Evolutionary conservation across 2,329 filamentous ascomycete genomes (phyloP).

Genomic region (Scedosporium boydii): DNA sequence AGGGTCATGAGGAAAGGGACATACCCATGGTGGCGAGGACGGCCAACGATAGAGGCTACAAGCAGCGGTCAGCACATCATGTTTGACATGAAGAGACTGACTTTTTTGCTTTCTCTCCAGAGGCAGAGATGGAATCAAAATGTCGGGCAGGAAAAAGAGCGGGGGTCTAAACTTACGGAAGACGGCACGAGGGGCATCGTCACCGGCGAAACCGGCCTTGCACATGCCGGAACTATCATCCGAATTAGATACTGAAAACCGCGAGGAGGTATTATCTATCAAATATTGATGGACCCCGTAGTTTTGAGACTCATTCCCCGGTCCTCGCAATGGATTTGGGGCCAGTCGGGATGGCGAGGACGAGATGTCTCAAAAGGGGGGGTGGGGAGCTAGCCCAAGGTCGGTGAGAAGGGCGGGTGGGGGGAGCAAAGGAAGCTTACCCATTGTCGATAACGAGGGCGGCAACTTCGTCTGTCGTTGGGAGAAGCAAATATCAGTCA

Average conservation of each 20-base stretch:
- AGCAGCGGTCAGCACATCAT: slow-evolving; percentile 23
- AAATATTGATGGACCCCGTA: neutral
- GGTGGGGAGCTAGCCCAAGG: slow-evolving; percentile 12
- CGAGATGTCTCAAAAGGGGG: slow-evolving; percentile 8
- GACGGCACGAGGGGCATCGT: slow-evolving; percentile 98
- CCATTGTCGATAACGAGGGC: slow-evolving; percentile 99
- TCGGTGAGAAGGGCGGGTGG: slow-evolving; percentile 27
- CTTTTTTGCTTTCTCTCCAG: neutral
- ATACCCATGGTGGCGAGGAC: slow-evolving; percentile 99
- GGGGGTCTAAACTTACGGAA: slow-evolving; percentile 74
- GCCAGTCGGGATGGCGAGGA: slow-evolving; percentile 1
- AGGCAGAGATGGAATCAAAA: slow-evolving; percentile 13
- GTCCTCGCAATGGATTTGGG: neutral
- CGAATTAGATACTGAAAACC: slow-evolving; percentile 2
- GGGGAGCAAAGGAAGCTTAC: slow-evolving; percentile 54
- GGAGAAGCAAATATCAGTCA: slow-evolving; percentile 32
- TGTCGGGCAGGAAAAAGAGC: slow-evolving; percentile 18
- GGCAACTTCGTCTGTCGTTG: slow-evolving; percentile 88
- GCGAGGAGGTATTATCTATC: neutral
- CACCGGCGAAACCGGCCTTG: slow-evolving; percentile 99
- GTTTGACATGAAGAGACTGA: neutral
- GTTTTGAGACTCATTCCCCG: neutral
- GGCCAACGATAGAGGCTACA: slow-evolving; percentile 95
- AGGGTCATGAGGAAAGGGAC: slow-evolving; percentile 23
- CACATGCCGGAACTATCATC: slow-evolving; percentile 93